These are phyloP conservation scores for Wickerhamomyces ciferrii DNA, from an alignment of 805 yeast species.

Conservation along the genomic window DNA sequence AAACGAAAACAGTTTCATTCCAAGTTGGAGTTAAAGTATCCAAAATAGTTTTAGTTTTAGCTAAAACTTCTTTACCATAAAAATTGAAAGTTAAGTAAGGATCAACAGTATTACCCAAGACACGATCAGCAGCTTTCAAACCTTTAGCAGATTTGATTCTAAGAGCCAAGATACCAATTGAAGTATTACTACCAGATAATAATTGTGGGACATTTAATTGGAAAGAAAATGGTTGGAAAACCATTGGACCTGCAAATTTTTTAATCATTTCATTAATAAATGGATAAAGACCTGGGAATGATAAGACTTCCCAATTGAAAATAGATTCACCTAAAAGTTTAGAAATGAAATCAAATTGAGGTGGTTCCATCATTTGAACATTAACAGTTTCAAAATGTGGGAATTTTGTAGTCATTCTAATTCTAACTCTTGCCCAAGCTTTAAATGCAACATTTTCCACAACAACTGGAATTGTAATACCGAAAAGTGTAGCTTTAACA, in stretches of 20 bases:
- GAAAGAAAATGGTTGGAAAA: slow-evolving; percentile 87
- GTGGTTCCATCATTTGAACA: slow-evolving; percentile 79
- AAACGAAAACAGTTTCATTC: slow-evolving; percentile 72
- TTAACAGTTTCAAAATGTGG: slow-evolving; percentile 94
- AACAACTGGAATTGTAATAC: slow-evolving; percentile 72
- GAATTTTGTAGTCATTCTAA: slow-evolving; percentile 84
- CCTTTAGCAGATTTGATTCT: slow-evolving; percentile 61
- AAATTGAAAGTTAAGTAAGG: slow-evolving; percentile 81
- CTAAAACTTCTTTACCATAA: slow-evolving; percentile 46
- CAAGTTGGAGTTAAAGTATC: slow-evolving; percentile 74
- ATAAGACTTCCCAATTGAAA: slow-evolving; percentile 82
- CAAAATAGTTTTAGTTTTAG: slow-evolving; percentile 60
- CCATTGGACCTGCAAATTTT: slow-evolving; percentile 83
- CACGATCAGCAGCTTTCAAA: slow-evolving; percentile 59
- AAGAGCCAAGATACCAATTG: slow-evolving; percentile 81
- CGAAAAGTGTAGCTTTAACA: slow-evolving; percentile 77
- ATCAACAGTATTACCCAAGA: slow-evolving; percentile 76
- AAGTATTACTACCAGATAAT: slow-evolving; percentile 79
- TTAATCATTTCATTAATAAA: slow-evolving; percentile 80
- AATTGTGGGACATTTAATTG: slow-evolving; percentile 90
- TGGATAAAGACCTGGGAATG: slow-evolving; percentile 82
- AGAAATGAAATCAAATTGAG: slow-evolving; percentile 80
- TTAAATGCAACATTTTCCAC: slow-evolving; percentile 77
- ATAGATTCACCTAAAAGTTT: slow-evolving; percentile 70
- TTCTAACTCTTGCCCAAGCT: slow-evolving; percentile 70